Base-by-base conservation (phyloP, 495 filamentous ascomycete genomes). In the Terfezia boudieri region DNA sequence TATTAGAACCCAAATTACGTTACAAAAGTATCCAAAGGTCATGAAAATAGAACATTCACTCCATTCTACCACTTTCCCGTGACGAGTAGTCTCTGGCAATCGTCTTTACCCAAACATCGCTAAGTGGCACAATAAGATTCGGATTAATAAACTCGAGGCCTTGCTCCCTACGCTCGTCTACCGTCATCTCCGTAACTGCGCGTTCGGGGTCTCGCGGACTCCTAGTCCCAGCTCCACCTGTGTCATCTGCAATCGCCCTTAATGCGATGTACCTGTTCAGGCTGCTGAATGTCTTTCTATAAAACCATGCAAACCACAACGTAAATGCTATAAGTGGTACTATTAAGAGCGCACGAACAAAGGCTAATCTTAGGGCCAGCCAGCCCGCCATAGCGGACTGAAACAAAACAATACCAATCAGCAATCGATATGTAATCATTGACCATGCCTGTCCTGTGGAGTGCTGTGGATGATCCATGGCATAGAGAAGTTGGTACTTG, bases 401-500 rank as follows among this genome's bases (percentile, higher is more conserved):
- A 64, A 93, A 94, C 36, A 95, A 74, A 14, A 86, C 68, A 12
- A 94, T 65, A 1, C 90, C 92, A 36, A 94, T 68, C 32, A 93
- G 73, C 32, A 95, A 71, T 17, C 92, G 80, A 58, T 87, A 84
- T 68, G 88, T 94, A 38, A 95, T 92, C 72, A 96, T 90, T 20
- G 80, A 76, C 92, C 92, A 99, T 2, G 87, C 87, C 56, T 79
- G 77, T 36, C 92, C 92, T 0, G 90, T 95, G 6, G 90, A 87
- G 64, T 96, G 88, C 57, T 93, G 87, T 8, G 84, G 81, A 62
- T 96, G 87, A 65, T 96, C 87, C 92, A 99, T 96, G 9, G 92
- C 86, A 66, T 96, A 99, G 5, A 99, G 72, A 7, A 99, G 73
- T 68, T 96, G 92, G 63, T 96, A 96, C 66, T 99, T 99, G 75